Evolutionary conservation across 257 asterid species (phyloP).

Genomic region (Echium plantagineum): DNA sequence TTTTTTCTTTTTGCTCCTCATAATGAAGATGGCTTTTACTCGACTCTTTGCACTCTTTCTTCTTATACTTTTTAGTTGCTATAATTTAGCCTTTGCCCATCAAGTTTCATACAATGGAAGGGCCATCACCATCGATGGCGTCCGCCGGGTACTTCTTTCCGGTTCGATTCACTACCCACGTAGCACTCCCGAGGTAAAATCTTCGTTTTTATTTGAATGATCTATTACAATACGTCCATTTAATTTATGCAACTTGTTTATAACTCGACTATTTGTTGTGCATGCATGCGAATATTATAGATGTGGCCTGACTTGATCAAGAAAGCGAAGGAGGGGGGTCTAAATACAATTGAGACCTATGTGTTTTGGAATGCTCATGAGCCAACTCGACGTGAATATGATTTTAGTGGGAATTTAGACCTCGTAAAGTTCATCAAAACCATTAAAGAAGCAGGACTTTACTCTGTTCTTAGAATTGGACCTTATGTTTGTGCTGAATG

Average conservation of each 20-base stretch:
- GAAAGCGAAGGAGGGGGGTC: constrained; percentile 63
- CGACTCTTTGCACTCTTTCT: neutral
- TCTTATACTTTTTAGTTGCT: neutral
- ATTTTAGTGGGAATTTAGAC: constrained; percentile 55
- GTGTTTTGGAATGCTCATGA: constrained; percentile 83
- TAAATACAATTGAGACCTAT: constrained; percentile 71
- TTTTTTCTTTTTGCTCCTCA: no score
- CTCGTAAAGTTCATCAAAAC: constrained; percentile 53
- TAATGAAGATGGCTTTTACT: neutral
- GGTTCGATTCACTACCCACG: constrained; percentile 80
- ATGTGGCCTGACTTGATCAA: constrained; percentile 82
- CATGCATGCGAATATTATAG: no score
- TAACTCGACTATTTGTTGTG: no score
- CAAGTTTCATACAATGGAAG: constrained; percentile 53
- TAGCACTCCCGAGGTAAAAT: constrained; percentile 42
- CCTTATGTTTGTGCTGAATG: constrained; percentile 87
- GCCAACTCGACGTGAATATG: constrained; percentile 47
- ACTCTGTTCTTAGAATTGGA: constrained; percentile 61
- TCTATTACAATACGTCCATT: neutral
- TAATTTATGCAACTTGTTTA: no score
- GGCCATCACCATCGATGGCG: constrained; percentile 47
- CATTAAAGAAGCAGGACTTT: constrained; percentile 45
- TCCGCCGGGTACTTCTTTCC: constrained; percentile 39
- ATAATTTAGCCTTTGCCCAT: neutral
- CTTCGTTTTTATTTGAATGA: no score